phyloP scores from a whole-genome alignment of 169 alveolate genomes.

The Babesia bigemina region DNA sequence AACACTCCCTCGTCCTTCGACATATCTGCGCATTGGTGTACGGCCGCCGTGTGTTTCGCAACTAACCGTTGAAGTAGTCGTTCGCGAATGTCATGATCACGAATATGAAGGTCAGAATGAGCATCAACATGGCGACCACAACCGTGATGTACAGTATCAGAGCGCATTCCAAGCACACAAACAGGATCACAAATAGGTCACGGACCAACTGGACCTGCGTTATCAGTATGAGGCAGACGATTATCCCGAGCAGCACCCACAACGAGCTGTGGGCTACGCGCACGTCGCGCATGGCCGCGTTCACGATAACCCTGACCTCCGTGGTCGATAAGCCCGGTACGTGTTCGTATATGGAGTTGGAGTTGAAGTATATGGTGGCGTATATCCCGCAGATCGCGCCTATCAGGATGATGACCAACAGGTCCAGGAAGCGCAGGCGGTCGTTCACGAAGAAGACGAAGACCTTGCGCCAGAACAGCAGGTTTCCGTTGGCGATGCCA shows the following conservation, averaged over 20 bases:
- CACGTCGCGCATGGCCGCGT: not conserved
- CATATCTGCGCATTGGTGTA: conserved; percentile 10
- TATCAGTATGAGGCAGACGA: not conserved
- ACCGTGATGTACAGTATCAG: conserved; percentile 11
- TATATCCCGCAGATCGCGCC: conserved; percentile 8
- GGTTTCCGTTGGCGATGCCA: not conserved
- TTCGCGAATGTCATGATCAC: conserved; percentile 36
- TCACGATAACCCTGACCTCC: not conserved
- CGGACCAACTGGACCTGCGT: not conserved
- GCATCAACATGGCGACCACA: not conserved
- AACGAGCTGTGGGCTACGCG: conserved; percentile 4
- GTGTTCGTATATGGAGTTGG: conserved; percentile 1
- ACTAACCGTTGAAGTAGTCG: conserved; percentile 44
- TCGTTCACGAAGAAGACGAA: conserved; percentile 52
- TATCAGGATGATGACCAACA: conserved; percentile 25
- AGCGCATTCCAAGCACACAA: not conserved
- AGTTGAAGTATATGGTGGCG: not conserved
- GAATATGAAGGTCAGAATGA: conserved; percentile 23
- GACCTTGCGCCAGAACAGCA: not conserved
- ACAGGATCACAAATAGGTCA: not conserved
- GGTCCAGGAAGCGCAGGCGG: conserved; percentile 30
- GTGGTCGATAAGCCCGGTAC: not conserved
- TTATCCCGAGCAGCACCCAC: conserved; percentile 6
- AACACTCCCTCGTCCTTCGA: conserved; percentile 30
- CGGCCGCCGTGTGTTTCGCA: not conserved